Base-by-base conservation (phyloP, 352 stramenopile genomes). In the Pythium apleroticum region DNA sequence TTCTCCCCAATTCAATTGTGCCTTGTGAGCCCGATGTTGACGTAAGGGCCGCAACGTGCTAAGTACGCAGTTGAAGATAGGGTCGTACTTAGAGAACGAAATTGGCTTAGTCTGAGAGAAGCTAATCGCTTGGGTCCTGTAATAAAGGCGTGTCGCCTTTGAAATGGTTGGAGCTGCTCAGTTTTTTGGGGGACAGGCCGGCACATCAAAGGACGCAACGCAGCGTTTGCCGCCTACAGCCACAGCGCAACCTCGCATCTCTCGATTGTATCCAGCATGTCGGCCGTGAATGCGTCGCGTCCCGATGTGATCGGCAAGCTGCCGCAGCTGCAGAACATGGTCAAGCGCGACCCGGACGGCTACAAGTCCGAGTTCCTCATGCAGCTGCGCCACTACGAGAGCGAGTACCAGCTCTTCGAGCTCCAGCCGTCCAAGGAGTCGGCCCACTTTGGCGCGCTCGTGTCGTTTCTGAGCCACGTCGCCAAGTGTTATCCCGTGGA, bases 361-460 rank as follows among this genome's bases (percentile, higher is more conserved):
- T 99, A 99, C 83, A 82, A 87, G 54, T 94, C 96, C 59, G 98
- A 99, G 81, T 99, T 99, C 78, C 84, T 98, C 71, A 97, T 98
- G 76, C 97, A 99, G 80, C 62, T 96, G 57, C 93, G 93, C 37
- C 96, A 98, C 76, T 98, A 98, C 66, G 80, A 98, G 74, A 98
- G 91, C 66, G 91, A 99, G 76, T 92, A 98, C 67, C 84, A 96
- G 63, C 95, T 99, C 63, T 97, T 99, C 66, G 78, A 95, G 64
- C 81, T 99, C 35, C 90, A 97, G 73, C 89, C 91, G 27, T 79
- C 80, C 30, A 96, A 97, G 71, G 89, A 98, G 52, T 95, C 91
- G 58, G 83, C 91, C 41, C 81, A 96, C 43, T 98, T 99, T 61
- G 86, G 95, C 52, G 96, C 98, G 61, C 84, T 99, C 41, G 95